Percentiles rank a stretch among this genome's conserved stretches.
Conservation (phyloP, 768 basidiomycete species). For the Suillus bovinus region DNA sequence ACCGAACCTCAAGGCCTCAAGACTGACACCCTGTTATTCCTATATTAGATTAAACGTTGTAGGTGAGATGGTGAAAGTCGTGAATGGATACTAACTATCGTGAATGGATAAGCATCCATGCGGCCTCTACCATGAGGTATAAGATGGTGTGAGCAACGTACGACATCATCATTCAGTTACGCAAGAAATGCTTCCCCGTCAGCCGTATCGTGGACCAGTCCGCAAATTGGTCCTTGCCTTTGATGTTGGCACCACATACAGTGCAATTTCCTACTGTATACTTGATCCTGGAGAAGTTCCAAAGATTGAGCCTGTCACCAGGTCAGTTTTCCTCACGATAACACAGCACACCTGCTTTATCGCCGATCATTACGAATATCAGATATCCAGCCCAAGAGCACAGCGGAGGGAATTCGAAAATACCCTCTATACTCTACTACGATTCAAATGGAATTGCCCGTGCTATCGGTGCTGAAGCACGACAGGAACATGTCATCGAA, state of each 20-base stretch:
- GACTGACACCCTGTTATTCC: not conserved
- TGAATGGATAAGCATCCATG: not conserved
- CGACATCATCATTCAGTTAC: not conserved
- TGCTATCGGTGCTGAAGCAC: slow-evolving; percentile 48
- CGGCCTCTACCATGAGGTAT: slow-evolving; percentile 6
- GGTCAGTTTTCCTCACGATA: slow-evolving; percentile 25
- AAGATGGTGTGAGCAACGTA: not conserved
- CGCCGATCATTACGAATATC: slow-evolving; percentile 10
- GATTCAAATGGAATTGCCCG: slow-evolving; percentile 38
- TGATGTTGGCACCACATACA: slow-evolving; percentile 43
- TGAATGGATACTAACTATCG: not conserved
- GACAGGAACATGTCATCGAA: slow-evolving; percentile 39
- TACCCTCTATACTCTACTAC: slow-evolving; percentile 51
- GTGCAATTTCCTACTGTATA: slow-evolving; percentile 42
- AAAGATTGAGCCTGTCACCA: slow-evolving; percentile 35
- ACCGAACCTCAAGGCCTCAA: no score
- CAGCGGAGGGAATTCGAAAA: slow-evolving; percentile 46
- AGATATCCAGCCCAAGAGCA: slow-evolving; percentile 45
- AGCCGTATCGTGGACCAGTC: slow-evolving; percentile 38
- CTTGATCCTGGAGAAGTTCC: slow-evolving; percentile 41
- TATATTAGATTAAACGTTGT: not conserved
- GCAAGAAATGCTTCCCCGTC: slow-evolving; percentile 32
- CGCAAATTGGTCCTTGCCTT: slow-evolving; percentile 40
- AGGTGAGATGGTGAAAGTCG: slow-evolving; percentile 4
- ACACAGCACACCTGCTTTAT: not conserved